Base-by-base conservation (phyloP, 352 stramenopile species). In the Phytophthora syringae region DNA sequence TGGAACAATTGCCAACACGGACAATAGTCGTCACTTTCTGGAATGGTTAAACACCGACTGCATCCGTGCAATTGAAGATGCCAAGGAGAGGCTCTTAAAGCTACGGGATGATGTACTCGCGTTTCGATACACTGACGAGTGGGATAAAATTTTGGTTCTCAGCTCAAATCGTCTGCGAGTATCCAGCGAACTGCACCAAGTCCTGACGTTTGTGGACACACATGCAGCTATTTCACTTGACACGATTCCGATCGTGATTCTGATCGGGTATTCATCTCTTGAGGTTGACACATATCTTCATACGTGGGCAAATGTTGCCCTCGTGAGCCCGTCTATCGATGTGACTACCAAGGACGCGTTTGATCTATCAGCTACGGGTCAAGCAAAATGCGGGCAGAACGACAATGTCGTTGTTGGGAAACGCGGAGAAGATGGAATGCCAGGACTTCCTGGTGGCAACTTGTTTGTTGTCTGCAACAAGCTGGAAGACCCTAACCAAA, bases 371-470 rank as follows among this genome's bases (percentile, higher is more conserved):
- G 52, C 60, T 22, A 10, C 12, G 7, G 34, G 53, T 0, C 45
- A 59, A 52, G 40, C 47, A 3, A 11, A 52, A 7, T 36, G 15
- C 13, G 12, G 9, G 7, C 13, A 9, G 5, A 27, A 24, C 13
- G 3, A 28, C 1, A 72, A 73, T 2, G 3, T 13, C 7, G 18
- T 18, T 3, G 5, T 6, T 30, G 60, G 47, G 37, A 16, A 4
- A 20, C 5, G 49, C 40, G 64, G 64, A 16, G 5, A 12, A 6
- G 28, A 64, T 16, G 64, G 64, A 1, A 16, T 10, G 11, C 25
- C 37, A n/a, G 64, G 64, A 2, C 30, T 69, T 37, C 59, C 59
- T 47, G 64, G 64, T 21, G 64, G 59, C 3, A 69, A 65, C 21
- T 36, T 69, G 11, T 12, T 47, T n/a, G 52, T 61, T 25, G 21